phyloP scores from a whole-genome alignment of 176 grass and related monocot species.

The Aechmea fasciata region DNA sequence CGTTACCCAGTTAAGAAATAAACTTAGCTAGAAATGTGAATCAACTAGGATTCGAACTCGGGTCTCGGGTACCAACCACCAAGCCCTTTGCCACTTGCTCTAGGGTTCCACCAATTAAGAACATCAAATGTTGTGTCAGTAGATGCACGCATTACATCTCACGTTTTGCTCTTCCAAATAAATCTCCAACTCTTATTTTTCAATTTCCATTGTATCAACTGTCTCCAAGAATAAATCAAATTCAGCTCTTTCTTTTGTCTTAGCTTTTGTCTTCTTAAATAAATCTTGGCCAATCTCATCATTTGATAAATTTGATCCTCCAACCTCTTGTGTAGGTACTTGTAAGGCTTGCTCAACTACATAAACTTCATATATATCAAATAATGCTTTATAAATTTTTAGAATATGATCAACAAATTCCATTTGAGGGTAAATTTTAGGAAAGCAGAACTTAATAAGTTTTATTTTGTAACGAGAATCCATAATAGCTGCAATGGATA shows the following conservation, averaged over 20 bases:
- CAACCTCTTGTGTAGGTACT: neutral
- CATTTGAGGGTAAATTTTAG: neutral
- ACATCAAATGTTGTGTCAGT: too few species aligned
- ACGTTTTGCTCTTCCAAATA: too few species aligned
- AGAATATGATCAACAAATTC: neutral
- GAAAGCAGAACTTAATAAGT: neutral
- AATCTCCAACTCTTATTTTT: too few species aligned
- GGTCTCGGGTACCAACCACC: too few species aligned
- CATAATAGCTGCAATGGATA: neutral
- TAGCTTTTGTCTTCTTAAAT: neutral
- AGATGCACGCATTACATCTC: too few species aligned
- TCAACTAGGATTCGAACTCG: too few species aligned
- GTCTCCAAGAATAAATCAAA: too few species aligned
- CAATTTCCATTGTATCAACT: too few species aligned
- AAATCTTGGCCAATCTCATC: neutral
- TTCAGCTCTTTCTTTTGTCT: neutral
- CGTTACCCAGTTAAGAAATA: too few species aligned
- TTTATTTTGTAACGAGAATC: neutral
- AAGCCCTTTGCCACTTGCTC: too few species aligned
- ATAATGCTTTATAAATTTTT: neutral
- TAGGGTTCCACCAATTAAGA: too few species aligned
- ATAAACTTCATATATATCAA: neutral
- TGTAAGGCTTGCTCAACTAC: neutral
- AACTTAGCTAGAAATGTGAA: too few species aligned
- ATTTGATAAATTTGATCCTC: neutral